These are phyloP conservation scores for Penicillium lagena DNA, from an alignment of 495 filamentous ascomycete genomes.

Conservation along the genomic window DNA sequence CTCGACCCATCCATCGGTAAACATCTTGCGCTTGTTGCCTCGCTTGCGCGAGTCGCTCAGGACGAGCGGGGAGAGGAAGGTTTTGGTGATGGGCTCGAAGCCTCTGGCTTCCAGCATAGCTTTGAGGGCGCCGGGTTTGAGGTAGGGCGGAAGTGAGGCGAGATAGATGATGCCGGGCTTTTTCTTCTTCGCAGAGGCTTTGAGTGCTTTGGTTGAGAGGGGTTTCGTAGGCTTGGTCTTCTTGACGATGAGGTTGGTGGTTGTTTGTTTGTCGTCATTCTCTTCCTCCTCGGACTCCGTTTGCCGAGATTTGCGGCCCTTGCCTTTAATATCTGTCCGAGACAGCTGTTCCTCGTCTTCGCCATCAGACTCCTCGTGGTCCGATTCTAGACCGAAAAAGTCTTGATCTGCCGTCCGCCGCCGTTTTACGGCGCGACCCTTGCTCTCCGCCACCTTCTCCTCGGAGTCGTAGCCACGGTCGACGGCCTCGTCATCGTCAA, in stretches of 20 bases:
- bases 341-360: constrained; percentile 7
- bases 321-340: constrained; percentile 1
- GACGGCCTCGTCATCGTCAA: constrained; percentile 55
- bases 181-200: constrained; percentile 25
- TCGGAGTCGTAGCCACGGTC: constrained; percentile 66
- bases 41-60: constrained; percentile 49
- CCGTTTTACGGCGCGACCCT: constrained; percentile 63
- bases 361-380: constrained; percentile 34
- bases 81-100: constrained; percentile 60
- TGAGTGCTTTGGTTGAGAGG: constrained; percentile 12
- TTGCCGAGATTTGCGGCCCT: neutral
- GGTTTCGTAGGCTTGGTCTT: constrained; percentile 15
- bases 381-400: constrained; percentile 33
- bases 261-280: constrained; percentile 5
- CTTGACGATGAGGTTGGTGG: constrained; percentile 10
- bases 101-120: constrained; percentile 72
- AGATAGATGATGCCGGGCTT: constrained; percentile 80
- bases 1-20: constrained; percentile 92
- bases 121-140: constrained; percentile 80
- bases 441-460: constrained; percentile 51
- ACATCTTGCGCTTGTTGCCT: constrained; percentile 85
- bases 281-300: constrained; percentile 6
- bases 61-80: constrained; percentile 84
- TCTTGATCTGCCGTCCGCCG: constrained; percentile 40
- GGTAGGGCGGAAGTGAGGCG: constrained; percentile 87